Base-by-base conservation (phyloP, 1,284 basidiomycete genomes). In the Porodaedalea pini region DNA sequence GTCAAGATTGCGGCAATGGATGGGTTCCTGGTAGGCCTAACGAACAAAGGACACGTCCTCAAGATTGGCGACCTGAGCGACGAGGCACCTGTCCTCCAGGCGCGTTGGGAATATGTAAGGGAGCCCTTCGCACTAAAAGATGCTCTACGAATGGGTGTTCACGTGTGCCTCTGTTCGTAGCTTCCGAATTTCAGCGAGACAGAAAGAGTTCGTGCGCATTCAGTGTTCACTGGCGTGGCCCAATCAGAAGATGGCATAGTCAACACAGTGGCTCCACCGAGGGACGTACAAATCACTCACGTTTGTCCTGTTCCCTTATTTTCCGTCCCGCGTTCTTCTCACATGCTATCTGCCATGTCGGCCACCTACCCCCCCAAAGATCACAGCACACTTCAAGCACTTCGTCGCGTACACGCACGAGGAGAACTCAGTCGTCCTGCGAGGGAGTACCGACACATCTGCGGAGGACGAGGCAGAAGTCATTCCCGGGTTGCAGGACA, bases 341-440 rank as follows among this genome's bases (percentile, higher is more conserved):
- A 51, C 50, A 51, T n/a, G 21, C 23, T 25, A 23, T 4, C 36
- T 2, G 13, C 15, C 36, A 8, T 11, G 41, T 49, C 60, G 27
- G n/a, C 5, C 66, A 34, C 13, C 13, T 69, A 52, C 69, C 72
- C 61, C 63, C 63, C 32, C 27, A 58, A 69, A 96, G 86, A 83
- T 96, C 56, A 86, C 92, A n/a, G 93, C 90, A 2, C 86, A 92
- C 63, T 94, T 88, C 71, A 64, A 76, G 49, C 85, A 83, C 21
- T 91, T 95, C 68, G 83, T 88, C 47, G 88, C 86, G 0, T 95
- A 94, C 70, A 91, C 90, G 1, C 85, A 86, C 10, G 87, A 78
- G 11, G 66, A 74, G 2, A 76, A 76, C 56, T 88, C 88, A 17
- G 71, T 85, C 50, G 86, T 89, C 32, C 79, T 89, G 59, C 80